Evolutionary conservation across 2,329 filamentous ascomycete species (phyloP).

Genomic region (Penicillium sp.): DNA sequence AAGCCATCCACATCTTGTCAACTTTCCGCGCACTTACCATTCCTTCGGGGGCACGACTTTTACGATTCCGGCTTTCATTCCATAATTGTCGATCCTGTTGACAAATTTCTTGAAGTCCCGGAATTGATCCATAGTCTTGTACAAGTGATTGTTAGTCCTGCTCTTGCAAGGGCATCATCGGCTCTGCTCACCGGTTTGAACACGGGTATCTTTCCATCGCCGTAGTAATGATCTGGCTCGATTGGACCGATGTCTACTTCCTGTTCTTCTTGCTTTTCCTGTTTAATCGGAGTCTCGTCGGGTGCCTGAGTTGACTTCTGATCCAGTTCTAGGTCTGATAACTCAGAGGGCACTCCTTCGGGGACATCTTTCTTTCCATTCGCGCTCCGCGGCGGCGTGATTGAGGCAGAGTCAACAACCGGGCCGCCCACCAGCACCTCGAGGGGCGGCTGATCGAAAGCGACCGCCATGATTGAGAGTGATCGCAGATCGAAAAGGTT

Average conservation of each 20-base stretch:
- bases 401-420: conserved; percentile 34
- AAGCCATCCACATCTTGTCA: not conserved
- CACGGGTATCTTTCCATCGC: conserved; percentile 76
- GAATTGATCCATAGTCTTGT: conserved; percentile 84
- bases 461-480: conserved; percentile 33
- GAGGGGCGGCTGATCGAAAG: conserved; percentile 31
- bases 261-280: conserved; percentile 62
- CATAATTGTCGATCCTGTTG: conserved; percentile 84
- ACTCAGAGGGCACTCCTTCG: conserved; percentile 40
- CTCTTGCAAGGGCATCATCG: not conserved
- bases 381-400: conserved; percentile 44
- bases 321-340: conserved; percentile 44
- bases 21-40: conserved; percentile 63
- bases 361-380: conserved; percentile 46
- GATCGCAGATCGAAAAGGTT: conserved; percentile 7
- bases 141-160: conserved; percentile 19
- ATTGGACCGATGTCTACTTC: conserved; percentile 65
- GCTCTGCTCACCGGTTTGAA: conserved; percentile 72
- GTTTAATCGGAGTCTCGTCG: conserved; percentile 33
- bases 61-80: conserved; percentile 96
- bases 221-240: conserved; percentile 83
- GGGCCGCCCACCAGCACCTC: conserved; percentile 25
- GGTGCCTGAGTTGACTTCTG: conserved; percentile 24
- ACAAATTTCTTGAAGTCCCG: conserved; percentile 90
- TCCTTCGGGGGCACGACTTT: conserved; percentile 92